These are phyloP conservation scores for Petunia axillaris DNA, from an alignment of 257 asterid genomes.

Conservation along the genomic window DNA sequence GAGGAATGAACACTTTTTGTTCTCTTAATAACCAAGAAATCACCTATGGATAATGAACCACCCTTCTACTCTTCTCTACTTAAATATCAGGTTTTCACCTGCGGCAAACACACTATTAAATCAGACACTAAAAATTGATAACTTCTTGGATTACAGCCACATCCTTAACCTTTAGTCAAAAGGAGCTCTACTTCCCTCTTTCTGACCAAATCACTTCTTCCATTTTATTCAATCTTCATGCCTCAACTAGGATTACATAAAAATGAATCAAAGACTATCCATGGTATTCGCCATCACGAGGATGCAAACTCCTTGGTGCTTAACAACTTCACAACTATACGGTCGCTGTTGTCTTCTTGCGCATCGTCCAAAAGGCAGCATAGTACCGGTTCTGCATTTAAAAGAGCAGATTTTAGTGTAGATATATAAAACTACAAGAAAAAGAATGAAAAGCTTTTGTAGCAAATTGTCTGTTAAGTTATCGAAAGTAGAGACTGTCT, in stretches of 20 bases:
- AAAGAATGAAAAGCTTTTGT: too few relatives aligned
- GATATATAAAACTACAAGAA: background rate
- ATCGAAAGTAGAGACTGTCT: background rate
- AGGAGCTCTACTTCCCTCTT: too few relatives aligned
- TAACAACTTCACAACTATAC: background rate
- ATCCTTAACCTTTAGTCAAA: too few relatives aligned
- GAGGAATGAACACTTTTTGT: background rate
- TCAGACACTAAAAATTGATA: background rate
- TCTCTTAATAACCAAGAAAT: too few relatives aligned
- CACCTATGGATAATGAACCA: too few relatives aligned
- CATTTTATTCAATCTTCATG: background rate
- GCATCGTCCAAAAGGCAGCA: conserved; percentile 93
- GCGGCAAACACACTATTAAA: background rate
- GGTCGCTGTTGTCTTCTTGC: conserved; percentile 44
- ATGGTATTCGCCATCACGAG: background rate
- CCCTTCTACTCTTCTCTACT: too few relatives aligned
- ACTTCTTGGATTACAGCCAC: too few relatives aligned
- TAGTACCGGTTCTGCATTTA: conserved; percentile 68
- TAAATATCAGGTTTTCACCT: too few relatives aligned
- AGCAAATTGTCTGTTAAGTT: background rate
- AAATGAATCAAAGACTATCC: background rate
- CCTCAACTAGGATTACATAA: background rate
- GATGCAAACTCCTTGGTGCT: conserved; percentile 6
- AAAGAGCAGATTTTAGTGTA: background rate
- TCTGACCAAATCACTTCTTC: background rate